Evolutionary conservation across 1,139 yeast species (phyloP), one percentile per base, ranked within the genome.

Genomic region (Taphrina communis): DNA sequence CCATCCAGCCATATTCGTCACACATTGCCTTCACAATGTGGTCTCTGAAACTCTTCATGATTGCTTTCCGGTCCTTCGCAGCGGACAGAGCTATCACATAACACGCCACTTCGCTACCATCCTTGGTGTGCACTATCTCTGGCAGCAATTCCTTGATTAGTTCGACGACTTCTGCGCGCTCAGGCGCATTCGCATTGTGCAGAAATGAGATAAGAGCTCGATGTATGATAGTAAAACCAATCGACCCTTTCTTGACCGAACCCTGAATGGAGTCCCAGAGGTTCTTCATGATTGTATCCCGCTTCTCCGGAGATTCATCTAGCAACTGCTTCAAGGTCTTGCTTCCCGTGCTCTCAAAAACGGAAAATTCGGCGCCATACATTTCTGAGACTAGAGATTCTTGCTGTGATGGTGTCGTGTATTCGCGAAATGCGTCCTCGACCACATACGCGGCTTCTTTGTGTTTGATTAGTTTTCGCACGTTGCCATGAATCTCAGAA

Each of bases 361-460:
- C 87, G 39, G 97, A 97, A 76, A 88, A 93, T 79, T 91, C 96
- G n/a, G 97, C 85, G 68, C 98, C 98, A 90, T 96, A 94, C 77
- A 94, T 94, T 79, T 94, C 98, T 78, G 96, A 86, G 73, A 94
- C 86, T 88, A 94, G 92, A 79, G 91, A 97, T 68, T 86, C 85
- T 78, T 86, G 90, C 80, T 94, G 98, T 72, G 88, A 90, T 56
- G 88, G 84, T 39, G 92, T 86, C 5, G 97, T 86, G 78, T 93
- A 94, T 73, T 92, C 86, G 39, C 92, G 90, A 77, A 83, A 94
- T 75, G 92, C 84, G 82, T 94, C 99, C 80, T 94, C 98, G 73
- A 93, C 93, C 52, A 94, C 98, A 76, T 94, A 92, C n/a, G 98
- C 98, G 80, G 98, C 99, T 82, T 94, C 98, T 80, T 89, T 88